Conservation (phyloP, 2,329 filamentous ascomycete genomes). For the Penicillium sp. region DNA sequence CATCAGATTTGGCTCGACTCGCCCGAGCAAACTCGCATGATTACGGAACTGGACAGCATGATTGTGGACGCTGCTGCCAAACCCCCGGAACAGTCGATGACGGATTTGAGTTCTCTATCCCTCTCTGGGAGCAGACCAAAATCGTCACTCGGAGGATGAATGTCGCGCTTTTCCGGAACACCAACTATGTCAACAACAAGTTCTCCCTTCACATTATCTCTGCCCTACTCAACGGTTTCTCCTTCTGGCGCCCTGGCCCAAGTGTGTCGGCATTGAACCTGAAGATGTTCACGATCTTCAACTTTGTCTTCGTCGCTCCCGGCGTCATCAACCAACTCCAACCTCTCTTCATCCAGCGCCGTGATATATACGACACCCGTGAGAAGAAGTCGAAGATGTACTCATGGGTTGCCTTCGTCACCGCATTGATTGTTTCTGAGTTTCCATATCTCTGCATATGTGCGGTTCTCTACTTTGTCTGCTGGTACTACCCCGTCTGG, state of each 20-base stretch:
- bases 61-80: slow-evolving; percentile 1
- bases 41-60: slow-evolving; percentile 3
- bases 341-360: slow-evolving; percentile 8
- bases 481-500: slow-evolving; percentile 55
- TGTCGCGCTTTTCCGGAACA: slow-evolving; percentile 8
- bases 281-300: slow-evolving; percentile 12
- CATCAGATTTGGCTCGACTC: slow-evolving; percentile 11
- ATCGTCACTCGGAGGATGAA: slow-evolving; percentile 9
- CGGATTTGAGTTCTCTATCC: slow-evolving; percentile 9
- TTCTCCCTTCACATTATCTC: slow-evolving; percentile 9
- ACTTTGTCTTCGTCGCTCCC: slow-evolving; percentile 11
- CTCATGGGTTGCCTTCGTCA: slow-evolving; percentile 8
- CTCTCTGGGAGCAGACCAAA: slow-evolving; percentile 10
- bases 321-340: slow-evolving; percentile 12
- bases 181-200: slow-evolving; percentile 11
- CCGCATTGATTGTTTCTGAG: slow-evolving; percentile 7
- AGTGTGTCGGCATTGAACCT: slow-evolving; percentile 4
- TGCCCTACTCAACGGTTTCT: slow-evolving; percentile 5
- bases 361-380: slow-evolving; percentile 9
- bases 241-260: slow-evolving; percentile 7
- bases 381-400: slow-evolving; percentile 13
- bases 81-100: slow-evolving; percentile 9
- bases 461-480: slow-evolving; percentile 9
- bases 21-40: slow-evolving; percentile 4
- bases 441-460: slow-evolving; percentile 10